phyloP scores from a whole-genome alignment of 805 yeast species.

The Candida michaelii region DNA sequence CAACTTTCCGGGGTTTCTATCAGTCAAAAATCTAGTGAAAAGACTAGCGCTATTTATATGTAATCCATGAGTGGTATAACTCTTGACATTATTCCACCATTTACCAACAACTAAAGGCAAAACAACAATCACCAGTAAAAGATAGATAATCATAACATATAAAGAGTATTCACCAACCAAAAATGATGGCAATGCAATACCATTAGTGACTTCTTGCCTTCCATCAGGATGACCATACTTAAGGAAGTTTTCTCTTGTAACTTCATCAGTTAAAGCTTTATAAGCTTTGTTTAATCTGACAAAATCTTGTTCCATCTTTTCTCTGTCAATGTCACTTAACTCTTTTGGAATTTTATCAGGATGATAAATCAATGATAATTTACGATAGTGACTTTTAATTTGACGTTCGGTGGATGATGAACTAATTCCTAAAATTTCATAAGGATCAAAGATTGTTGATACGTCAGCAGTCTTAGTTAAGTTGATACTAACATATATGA shows the following conservation, averaged over 20 bases:
- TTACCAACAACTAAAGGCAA: conserved; percentile 78
- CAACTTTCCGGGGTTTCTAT: conserved; percentile 68
- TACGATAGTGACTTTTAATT: conserved; percentile 79
- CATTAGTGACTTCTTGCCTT: conserved; percentile 84
- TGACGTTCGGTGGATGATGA: conserved; percentile 69
- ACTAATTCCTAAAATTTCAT: conserved; percentile 75
- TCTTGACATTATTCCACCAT: conserved; percentile 88
- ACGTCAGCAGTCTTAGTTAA: conserved; percentile 47
- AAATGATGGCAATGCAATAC: conserved; percentile 92
- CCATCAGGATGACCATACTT: conserved; percentile 98
- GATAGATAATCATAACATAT: conserved; percentile 60
- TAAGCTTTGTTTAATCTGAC: conserved; percentile 89
- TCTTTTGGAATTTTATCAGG: conserved; percentile 86
- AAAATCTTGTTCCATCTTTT: conserved; percentile 68
- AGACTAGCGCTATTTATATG: conserved; percentile 80
- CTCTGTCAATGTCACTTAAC: conserved; percentile 54
- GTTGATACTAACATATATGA: conserved; percentile 39
- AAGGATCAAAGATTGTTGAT: conserved; percentile 77
- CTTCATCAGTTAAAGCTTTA: conserved; percentile 90
- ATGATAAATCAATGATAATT: conserved; percentile 82
- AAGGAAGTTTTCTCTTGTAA: conserved; percentile 73
- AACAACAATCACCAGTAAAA: conserved; percentile 69
- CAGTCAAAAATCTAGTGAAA: conserved; percentile 70
- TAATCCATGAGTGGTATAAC: conserved; percentile 79
- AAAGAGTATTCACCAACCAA: conserved; percentile 77